Percentiles rank a stretch among this genome's conserved stretches.
phyloP scores from a whole-genome alignment of 352 stramenopile genomes.

The Achlya hypogyna region DNA sequence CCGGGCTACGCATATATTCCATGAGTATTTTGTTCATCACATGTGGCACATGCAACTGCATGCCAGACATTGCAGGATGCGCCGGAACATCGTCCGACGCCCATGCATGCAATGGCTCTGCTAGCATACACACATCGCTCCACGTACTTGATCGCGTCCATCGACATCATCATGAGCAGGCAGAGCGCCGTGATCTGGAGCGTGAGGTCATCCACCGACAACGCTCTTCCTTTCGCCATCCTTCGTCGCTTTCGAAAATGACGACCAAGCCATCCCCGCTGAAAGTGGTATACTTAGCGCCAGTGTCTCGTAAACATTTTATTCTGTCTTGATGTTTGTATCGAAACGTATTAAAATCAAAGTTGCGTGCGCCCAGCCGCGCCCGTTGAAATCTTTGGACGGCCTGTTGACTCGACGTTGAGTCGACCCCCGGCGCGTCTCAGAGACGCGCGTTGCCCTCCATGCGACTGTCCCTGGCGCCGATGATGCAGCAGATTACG shows the following conservation, averaged over 20 bases:
- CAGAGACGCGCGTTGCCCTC: too few relatives aligned
- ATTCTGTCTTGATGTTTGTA: constrained; percentile 1
- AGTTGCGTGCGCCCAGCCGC: neutral
- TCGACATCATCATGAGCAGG: constrained; percentile 66
- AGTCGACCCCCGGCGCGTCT: constrained; percentile 1
- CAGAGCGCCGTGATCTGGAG: constrained; percentile 69
- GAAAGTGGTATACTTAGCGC: too few relatives aligned
- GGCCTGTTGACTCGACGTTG: neutral
- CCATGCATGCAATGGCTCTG: neutral
- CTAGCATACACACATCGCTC: neutral
- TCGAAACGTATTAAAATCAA: neutral
- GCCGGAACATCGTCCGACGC: neutral
- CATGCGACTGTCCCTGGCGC: too few relatives aligned
- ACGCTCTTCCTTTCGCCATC: constrained; percentile 29
- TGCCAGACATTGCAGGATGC: neutral
- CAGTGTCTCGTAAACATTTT: too few relatives aligned
- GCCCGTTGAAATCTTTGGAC: neutral
- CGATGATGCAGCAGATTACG: too few relatives aligned
- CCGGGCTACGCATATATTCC: constrained; percentile 33
- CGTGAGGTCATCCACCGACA: constrained; percentile 62
- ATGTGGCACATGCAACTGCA: neutral
- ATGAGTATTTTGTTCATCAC: neutral
- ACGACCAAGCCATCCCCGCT: neutral
- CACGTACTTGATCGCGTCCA: constrained; percentile 82
- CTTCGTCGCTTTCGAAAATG: constrained; percentile 1